Evolutionary conservation across 2,329 filamentous ascomycete species (phyloP).

Genomic region (Pezicula neosporulosa): DNA sequence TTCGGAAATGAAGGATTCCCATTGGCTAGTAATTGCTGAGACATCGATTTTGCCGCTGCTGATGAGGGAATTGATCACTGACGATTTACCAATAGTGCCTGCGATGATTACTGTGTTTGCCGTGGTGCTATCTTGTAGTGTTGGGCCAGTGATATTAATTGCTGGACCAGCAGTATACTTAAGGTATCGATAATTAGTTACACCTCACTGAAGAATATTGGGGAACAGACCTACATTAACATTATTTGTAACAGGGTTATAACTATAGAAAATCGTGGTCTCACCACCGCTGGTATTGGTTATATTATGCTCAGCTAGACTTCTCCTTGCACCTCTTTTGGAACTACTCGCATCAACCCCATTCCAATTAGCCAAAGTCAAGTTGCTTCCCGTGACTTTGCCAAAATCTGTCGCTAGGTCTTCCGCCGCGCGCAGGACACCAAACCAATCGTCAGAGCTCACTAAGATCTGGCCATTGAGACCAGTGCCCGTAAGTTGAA

Average conservation of each 20-base stretch:
- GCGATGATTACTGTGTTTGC: constrained; percentile 59
- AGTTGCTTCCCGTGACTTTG: constrained; percentile 64
- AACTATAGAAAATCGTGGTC: constrained; percentile 24
- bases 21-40: constrained; percentile 54
- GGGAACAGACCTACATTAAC: constrained; percentile 19
- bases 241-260: constrained; percentile 18
- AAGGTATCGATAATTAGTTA: background rate
- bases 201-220: background rate
- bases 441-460: constrained; percentile 60
- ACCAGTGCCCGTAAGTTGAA: constrained; percentile 23
- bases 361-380: constrained; percentile 37
- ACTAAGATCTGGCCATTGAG: constrained; percentile 48
- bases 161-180: constrained; percentile 43
- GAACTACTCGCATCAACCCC: background rate
- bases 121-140: constrained; percentile 24
- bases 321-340: background rate
- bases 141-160: constrained; percentile 41
- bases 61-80: constrained; percentile 56
- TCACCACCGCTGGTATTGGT: constrained; percentile 2
- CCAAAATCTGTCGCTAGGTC: constrained; percentile 69
- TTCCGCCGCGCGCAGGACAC: constrained; percentile 63
- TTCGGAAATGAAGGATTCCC: constrained; percentile 65
- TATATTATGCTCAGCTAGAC: constrained; percentile 10
- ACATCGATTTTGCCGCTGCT: constrained; percentile 53
- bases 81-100: constrained; percentile 64